A percentile compares a stretch with the other conserved stretches of the same genome.
Evolutionary conservation across 2,329 filamentous ascomycete genomes (phyloP).

Genomic region (Pseudogymnoascus sp.): DNA sequence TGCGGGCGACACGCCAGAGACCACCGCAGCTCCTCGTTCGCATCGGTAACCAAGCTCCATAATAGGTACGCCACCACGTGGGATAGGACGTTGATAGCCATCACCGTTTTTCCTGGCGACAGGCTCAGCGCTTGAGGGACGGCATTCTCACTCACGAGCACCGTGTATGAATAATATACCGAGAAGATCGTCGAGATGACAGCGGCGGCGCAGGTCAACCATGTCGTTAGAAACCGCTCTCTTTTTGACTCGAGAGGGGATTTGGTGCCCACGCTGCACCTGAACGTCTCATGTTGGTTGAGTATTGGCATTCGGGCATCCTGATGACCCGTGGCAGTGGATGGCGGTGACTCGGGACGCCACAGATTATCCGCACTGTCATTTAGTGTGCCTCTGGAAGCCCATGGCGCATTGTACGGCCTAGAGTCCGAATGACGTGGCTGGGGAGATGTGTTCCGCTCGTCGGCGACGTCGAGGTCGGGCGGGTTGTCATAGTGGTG

Average conservation of each 20-base stretch:
- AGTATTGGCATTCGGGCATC: constrained; percentile 3
- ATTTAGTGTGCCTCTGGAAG: background rate
- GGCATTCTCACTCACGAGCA: background rate
- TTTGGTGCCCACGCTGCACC: background rate
- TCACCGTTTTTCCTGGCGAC: constrained; percentile 1
- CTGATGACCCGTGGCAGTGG: constrained; percentile 2
- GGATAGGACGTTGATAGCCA: constrained; percentile 3
- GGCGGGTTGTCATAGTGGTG: constrained; percentile 7
- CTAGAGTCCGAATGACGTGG: background rate
- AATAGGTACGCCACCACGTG: constrained; percentile 2
- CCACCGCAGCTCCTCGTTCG: constrained; percentile 3
- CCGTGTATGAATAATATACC: constrained; percentile 6
- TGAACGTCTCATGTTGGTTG: background rate
- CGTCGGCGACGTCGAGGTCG: constrained; percentile 4
- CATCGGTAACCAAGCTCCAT: background rate
- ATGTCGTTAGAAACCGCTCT: background rate
- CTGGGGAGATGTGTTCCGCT: background rate
- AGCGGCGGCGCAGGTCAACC: constrained; percentile 1
- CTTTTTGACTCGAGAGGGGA: constrained; percentile 1
- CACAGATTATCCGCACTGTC: constrained; percentile 2
- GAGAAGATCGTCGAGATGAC: background rate
- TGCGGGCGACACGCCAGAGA: constrained; percentile 3
- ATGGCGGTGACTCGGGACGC: background rate
- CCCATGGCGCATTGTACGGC: background rate
- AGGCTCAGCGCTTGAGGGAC: background rate